Evolutionary conservation across 768 basidiomycete genomes (phyloP).

Genomic region (Lentinula aciculospora): DNA sequence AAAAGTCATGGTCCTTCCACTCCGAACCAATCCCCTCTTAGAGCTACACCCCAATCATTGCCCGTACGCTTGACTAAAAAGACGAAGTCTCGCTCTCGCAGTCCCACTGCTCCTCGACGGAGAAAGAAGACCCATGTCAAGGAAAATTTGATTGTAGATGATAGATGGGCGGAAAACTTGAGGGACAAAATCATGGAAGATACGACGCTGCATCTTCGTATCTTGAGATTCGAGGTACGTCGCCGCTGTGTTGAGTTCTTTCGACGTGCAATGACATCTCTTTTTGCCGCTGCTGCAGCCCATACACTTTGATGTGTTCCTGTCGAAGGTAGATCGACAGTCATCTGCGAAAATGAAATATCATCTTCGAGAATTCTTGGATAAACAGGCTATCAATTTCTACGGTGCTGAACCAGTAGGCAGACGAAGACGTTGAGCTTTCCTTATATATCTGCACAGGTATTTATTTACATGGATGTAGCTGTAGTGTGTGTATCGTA

Average conservation of each 20-base stretch:
- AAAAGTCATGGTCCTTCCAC: neutral
- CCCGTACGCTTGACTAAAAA: neutral
- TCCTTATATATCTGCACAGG: constrained; percentile 5
- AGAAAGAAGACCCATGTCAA: neutral
- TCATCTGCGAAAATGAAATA: constrained; percentile 26
- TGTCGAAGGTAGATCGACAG: constrained; percentile 29
- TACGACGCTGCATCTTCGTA: constrained; percentile 41
- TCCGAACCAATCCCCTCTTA: neutral
- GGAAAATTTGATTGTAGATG: constrained; percentile 23
- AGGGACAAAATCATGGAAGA: constrained; percentile 38
- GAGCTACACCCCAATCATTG: neutral
- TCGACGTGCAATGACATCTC: neutral
- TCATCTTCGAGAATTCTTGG: constrained; percentile 46
- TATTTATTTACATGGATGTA: constrained; percentile 9
- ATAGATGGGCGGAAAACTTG: constrained; percentile 36
- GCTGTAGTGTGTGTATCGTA: neutral
- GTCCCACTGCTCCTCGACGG: neutral
- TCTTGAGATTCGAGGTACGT: constrained; percentile 63
- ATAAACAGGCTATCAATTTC: constrained; percentile 54
- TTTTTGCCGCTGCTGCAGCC: constrained; percentile 34
- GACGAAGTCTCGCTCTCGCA: neutral
- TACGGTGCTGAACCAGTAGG: constrained; percentile 32
- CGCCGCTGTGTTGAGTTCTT: neutral
- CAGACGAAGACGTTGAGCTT: constrained; percentile 12
- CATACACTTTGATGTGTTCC: constrained; percentile 49